A percentile compares a stretch with the other conserved stretches of the same genome.
Evolutionary conservation across 345 rosid genomes (phyloP).

Genomic region (Brassica carinata): DNA sequence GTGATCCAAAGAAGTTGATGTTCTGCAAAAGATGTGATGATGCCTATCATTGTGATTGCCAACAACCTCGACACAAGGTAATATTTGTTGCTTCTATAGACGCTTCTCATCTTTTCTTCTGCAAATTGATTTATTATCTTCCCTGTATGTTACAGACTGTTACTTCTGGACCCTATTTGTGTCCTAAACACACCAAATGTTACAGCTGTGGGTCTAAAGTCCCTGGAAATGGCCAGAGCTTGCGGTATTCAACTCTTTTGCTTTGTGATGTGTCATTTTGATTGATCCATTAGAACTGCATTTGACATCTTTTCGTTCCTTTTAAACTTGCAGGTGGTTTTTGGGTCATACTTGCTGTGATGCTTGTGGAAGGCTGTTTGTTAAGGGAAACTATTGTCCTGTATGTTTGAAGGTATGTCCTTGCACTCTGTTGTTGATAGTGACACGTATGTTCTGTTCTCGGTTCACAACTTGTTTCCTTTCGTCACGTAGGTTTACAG

Average conservation of each 20-base stretch:
- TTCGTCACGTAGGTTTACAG: neutral
- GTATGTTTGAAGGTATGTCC: constrained; percentile 91
- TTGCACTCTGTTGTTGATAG: neutral
- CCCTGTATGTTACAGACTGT: constrained; percentile 66
- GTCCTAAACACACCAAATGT: constrained; percentile 92
- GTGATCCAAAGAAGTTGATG: constrained; percentile 95
- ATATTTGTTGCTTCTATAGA: constrained; percentile 2
- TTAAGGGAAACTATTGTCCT: constrained; percentile 97
- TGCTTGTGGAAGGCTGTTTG: constrained; percentile 99
- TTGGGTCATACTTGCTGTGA: constrained; percentile 97
- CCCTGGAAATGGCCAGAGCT: constrained; percentile 97
- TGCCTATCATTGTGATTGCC: constrained; percentile 98
- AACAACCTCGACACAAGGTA: constrained; percentile 99
- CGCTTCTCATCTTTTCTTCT: constrained; percentile 20
- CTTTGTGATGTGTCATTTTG: neutral
- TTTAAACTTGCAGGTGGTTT: constrained; percentile 76
- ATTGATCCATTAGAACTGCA: neutral
- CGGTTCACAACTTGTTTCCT: neutral
- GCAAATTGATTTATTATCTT: constrained; percentile 14
- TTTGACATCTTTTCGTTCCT: constrained; percentile 14
- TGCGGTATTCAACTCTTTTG: constrained; percentile 55
- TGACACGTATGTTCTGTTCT: neutral
- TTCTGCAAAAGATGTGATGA: constrained; percentile 97
- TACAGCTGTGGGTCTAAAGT: constrained; percentile 96
- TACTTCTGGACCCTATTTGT: constrained; percentile 92